These are phyloP conservation scores for Globisporangium iwayamae DNA, from an alignment of 352 stramenopile genomes.

Conservation along the genomic window DNA sequence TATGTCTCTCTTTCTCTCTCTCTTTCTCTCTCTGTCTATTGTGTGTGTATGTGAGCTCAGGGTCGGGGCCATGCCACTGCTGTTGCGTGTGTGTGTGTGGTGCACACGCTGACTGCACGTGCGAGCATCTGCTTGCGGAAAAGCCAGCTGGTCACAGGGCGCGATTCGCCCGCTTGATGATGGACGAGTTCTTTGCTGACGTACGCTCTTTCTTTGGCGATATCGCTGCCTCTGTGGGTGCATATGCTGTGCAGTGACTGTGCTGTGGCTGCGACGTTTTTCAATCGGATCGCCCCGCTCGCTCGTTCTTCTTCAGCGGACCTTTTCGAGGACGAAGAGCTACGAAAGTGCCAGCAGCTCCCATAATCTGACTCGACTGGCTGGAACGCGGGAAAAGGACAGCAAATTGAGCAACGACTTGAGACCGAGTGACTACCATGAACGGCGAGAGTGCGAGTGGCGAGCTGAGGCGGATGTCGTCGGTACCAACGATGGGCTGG, in stretches of 20 bases:
- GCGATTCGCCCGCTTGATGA: not conserved
- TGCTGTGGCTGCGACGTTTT: constrained; percentile 5
- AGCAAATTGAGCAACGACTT: not conserved
- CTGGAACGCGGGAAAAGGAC: not conserved
- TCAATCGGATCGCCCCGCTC: not conserved
- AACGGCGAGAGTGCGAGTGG: not conserved
- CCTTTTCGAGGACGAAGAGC: constrained; percentile 7
- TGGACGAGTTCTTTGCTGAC: not conserved
- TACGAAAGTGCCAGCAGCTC: not conserved
- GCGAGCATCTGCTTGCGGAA: constrained; percentile 3
- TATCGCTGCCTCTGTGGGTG: not conserved
- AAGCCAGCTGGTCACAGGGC: not conserved
- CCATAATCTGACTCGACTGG: constrained; percentile 7
- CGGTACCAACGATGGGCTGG: constrained; percentile 43
- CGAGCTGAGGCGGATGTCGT: constrained; percentile 17
- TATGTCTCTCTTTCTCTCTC: too few species aligned
- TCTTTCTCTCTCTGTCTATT: too few species aligned
- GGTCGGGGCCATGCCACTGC: not conserved
- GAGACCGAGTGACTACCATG: constrained; percentile 9
- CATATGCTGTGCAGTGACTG: not conserved
- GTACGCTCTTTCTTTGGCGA: not conserved
- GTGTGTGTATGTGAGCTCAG: too few species aligned
- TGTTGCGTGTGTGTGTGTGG: not conserved
- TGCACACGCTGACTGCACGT: not conserved
- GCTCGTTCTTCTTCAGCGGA: not conserved